Evolutionary conservation across 2,329 filamentous ascomycete genomes (phyloP).

Genomic region (Cytospora piceae): DNA sequence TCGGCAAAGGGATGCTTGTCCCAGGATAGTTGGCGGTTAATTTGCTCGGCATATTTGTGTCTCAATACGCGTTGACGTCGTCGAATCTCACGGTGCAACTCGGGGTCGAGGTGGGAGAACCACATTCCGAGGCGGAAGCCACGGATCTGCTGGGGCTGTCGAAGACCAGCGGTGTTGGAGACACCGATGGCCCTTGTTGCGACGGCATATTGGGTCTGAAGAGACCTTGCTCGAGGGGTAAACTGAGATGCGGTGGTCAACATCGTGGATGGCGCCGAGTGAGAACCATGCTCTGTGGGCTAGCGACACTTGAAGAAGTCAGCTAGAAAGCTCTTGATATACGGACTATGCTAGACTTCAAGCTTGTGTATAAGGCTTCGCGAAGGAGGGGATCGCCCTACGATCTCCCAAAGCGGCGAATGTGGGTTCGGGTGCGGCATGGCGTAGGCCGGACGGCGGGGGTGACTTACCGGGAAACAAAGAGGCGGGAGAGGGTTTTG

Average conservation of each 20-base stretch:
- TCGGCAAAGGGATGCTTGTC: slow-evolving; percentile 44
- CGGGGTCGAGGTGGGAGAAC: slow-evolving; percentile 47
- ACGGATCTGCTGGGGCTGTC: slow-evolving; percentile 47
- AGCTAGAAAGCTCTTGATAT: background rate
- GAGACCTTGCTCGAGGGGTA: slow-evolving; percentile 36
- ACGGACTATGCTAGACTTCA: background rate
- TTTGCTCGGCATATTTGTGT: slow-evolving; percentile 50
- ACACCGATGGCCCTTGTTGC: slow-evolving; percentile 31
- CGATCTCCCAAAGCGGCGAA: background rate
- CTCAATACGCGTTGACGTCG: slow-evolving; percentile 49
- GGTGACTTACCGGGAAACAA: background rate
- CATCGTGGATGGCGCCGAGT: slow-evolving; percentile 35
- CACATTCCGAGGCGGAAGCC: slow-evolving; percentile 54
- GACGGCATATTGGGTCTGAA: slow-evolving; percentile 32
- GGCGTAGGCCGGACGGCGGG: background rate
- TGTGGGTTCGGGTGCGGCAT: background rate
- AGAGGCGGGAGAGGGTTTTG: background rate
- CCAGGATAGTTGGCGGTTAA: slow-evolving; percentile 52
- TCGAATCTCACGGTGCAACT: slow-evolving; percentile 47
- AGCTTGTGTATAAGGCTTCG: background rate
- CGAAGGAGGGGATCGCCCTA: background rate
- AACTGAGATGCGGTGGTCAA: slow-evolving; percentile 40
- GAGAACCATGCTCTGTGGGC: slow-evolving; percentile 13
- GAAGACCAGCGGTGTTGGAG: slow-evolving; percentile 31
- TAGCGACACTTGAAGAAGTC: slow-evolving; percentile 2